Base-by-base conservation (phyloP, 306 rosid genomes). In the Fragaria iinumae region DNA sequence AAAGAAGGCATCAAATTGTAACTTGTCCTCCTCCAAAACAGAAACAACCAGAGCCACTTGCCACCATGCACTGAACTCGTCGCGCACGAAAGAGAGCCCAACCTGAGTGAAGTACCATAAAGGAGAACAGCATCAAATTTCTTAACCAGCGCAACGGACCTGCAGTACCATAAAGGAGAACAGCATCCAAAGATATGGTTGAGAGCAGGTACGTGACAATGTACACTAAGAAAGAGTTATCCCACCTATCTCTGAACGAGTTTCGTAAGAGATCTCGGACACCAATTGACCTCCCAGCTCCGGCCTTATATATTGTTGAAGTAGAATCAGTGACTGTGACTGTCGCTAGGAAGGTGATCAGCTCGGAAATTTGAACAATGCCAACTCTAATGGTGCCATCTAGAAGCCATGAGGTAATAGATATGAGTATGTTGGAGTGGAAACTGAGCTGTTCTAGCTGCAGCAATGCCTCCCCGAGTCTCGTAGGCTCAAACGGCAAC, bases 31-130 rank as follows among this genome's bases (percentile, higher is more conserved):
- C 47, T 88, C 87, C 76, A 84, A 49, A 50, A 86, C 71, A 36
- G 90, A 86, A 13, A 83, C 74, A 14, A 86, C 88, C 77, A 84
- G 59, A 21, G 89, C 79, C 84, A 87, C 80, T 7, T 90, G 83
- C 88, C 91, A 86, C 73, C 60, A 44, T 11, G 86, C 82, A 23
- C 80, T 38, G 41, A 4, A 75, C 72, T 48, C 72, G 0, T 34
- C 38, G 23, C 50, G 23, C 62, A 56, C 67, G 29, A 20, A 56
- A 4, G 34, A 20, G 25, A 8, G 2, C 21, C 52, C 65, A n/a
- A 38, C 20, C 9, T 27, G 67, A 25, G 67, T 38, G 39, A 60
- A 9, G 3, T 11, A 9, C 14, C 32, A 21, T 9, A 23, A 21
- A 57, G 34, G 14, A 57, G 32, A 57, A 57, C 64, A 23, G 5